Evolutionary conservation across 306 rosid genomes (phyloP).

Genomic region (Malus fusca): DNA sequence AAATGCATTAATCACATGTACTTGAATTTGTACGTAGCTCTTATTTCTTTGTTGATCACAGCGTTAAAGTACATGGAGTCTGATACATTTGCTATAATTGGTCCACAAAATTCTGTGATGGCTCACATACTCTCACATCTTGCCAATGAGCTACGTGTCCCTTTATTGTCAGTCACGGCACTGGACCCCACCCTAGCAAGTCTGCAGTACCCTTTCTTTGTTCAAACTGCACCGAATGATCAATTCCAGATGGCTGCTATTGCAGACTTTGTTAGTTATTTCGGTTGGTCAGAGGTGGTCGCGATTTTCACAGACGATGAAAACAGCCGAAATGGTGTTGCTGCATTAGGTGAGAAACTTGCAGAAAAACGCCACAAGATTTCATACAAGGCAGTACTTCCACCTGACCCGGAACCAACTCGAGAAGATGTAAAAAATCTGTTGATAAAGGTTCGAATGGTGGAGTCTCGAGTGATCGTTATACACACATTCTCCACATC

Average conservation of each 20-base stretch:
- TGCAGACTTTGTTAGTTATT: slow-evolving; percentile 32
- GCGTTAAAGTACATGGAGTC: slow-evolving; percentile 39
- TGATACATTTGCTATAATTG: slow-evolving; percentile 39
- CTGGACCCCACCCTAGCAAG: slow-evolving; percentile 37
- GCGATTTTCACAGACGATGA: slow-evolving; percentile 44
- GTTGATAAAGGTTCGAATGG: slow-evolving; percentile 20
- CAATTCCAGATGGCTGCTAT: slow-evolving; percentile 46
- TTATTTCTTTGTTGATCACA: slow-evolving; percentile 11
- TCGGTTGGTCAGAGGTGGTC: slow-evolving; percentile 30
- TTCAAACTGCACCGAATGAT: slow-evolving; percentile 58
- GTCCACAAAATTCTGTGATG: slow-evolving; percentile 43
- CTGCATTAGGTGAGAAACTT: slow-evolving; percentile 35
- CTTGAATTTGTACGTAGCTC: too few relatives aligned
- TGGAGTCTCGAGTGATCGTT: slow-evolving; percentile 40
- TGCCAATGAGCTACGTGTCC: slow-evolving; percentile 45
- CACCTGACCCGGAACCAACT: slow-evolving; percentile 39
- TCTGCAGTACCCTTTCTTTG: slow-evolving; percentile 44
- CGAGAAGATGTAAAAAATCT: slow-evolving; percentile 11
- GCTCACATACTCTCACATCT: slow-evolving; percentile 43
- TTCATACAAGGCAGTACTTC: slow-evolving; percentile 38
- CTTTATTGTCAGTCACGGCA: slow-evolving; percentile 42
- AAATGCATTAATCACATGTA: too few relatives aligned
- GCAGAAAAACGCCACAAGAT: slow-evolving; percentile 29
- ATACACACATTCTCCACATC: slow-evolving; percentile 27
- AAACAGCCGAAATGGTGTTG: slow-evolving; percentile 37